Evolutionary conservation across 345 rosid species (phyloP), one percentile per base, ranked within the genome.

Genomic region (Zanthoxylum bungeanum): DNA sequence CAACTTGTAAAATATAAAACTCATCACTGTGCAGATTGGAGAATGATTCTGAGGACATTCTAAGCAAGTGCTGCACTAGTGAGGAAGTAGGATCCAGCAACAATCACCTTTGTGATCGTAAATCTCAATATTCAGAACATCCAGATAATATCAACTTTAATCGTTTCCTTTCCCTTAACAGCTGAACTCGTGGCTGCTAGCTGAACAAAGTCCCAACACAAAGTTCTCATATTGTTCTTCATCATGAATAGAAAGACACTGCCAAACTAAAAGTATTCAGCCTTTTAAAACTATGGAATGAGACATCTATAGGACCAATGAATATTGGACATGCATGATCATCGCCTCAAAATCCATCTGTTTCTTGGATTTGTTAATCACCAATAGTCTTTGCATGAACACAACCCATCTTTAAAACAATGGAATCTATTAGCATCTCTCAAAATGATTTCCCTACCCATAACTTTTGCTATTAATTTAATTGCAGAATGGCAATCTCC

Each of bases 391-490:
- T 66, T 73, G 78, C 98, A 90, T 46, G 96, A 86, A 79, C 94
- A 92, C 42, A 73, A 70, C 24, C 93, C 98, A 44, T 85, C 86
- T 75, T 82, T 86, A 52, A 93, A 87, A 79, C 83, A 91, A 80
- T 93, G 95, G 66, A 93, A 93, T 69, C 93, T 85, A 76, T 90
- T 85, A 51, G 91, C 88, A 86, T 93, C 97, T 76, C 95, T 84
- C 69, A 93, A 66, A 70, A 90, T 82, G 44, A 93, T 93, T 77
- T 87, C 91, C 78, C 93, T 84, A n/a, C 82, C 78, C 0, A 83
- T 87, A 44, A 86, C 78, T 76, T 89, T 82, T 24, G 98, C 86
- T 19, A 85, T 89, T 50, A 90, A 75, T 77, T 90, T 90, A 28
- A 89, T 89, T 22, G 90, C 90, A 33, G 88, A 58, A 74, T 89